A percentile compares a stretch with the other conserved stretches of the same genome.
phyloP scores from a whole-genome alignment of 352 stramenopile species.

The Phytopythium litorale region DNA sequence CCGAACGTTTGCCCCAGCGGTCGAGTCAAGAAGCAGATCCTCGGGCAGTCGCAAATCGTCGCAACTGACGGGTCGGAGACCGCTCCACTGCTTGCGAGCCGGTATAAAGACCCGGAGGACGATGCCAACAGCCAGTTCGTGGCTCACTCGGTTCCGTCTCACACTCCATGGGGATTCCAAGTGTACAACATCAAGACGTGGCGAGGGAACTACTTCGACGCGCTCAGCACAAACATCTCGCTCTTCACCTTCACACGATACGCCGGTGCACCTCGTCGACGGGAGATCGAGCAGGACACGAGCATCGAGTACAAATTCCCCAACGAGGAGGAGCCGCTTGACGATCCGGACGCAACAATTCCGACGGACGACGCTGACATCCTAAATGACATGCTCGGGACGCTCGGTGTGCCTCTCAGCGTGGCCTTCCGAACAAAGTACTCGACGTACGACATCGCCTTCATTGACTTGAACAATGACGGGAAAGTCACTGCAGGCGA shows the following conservation, averaged over 20 bases:
- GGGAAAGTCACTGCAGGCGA: constrained; percentile 72
- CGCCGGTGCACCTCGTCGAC: constrained; percentile 38
- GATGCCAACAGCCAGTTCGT: constrained; percentile 88
- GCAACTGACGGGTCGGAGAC: constrained; percentile 5
- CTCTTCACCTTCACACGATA: constrained; percentile 71
- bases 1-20: constrained; percentile 43
- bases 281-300: constrained; percentile 37
- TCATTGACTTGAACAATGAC: constrained; percentile 61
- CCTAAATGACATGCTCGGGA: constrained; percentile 58
- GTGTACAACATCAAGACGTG: constrained; percentile 91
- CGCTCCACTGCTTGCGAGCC: constrained; percentile 58
- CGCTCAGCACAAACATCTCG: constrained; percentile 92
- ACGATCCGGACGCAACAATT: constrained; percentile 26
- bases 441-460: constrained; percentile 65
- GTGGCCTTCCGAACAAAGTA: constrained; percentile 51
- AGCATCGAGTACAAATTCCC: constrained; percentile 41
- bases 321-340: constrained; percentile 39
- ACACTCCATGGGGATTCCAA: constrained; percentile 73
- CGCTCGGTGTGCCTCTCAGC: constrained; percentile 62
- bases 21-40: constrained; percentile 57
- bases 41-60: constrained; percentile 60
- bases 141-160: constrained; percentile 79
- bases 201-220: constrained; percentile 94
- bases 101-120: constrained; percentile 93
- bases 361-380: constrained; percentile 50